Evolutionary conservation across 2,329 filamentous ascomycete genomes (phyloP), one percentile per base, ranked within the genome.

Genomic region (Polychaeton citri): DNA sequence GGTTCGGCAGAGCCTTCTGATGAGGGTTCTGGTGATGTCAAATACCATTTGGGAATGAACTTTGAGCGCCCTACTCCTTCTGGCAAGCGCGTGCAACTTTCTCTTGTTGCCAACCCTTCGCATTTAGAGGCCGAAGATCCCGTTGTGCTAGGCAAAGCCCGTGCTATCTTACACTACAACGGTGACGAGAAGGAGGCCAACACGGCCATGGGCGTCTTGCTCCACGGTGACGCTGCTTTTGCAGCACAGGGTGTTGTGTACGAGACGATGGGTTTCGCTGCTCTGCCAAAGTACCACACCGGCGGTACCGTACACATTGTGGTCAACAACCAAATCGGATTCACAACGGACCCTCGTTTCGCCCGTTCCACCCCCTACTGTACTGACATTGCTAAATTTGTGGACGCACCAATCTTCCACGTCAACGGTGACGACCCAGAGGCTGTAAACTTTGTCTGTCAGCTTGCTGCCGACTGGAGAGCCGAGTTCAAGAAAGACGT

Each of bases 21-120:
- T 50, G 88, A 98, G 66, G 90, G 90, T 41, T 96, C 90, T 39
- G 90, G 90, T 53, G 90, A 98, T 61, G 90, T 98, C 64, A 98
- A 98, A 66, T 98, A 98, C 68, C 90, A 98, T 68, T 70, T 98
- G 54, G 90, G 90, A 58, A 98, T 98, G 90, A 98, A 98, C 71
- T 98, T 98, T 50, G 90, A 98, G 69, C 85, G 90, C 44, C 90
- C 90, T 37, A 98, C 90, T 7, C 90, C 90, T 40, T 96, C 88
- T 30, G 90, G 90, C 52, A 96, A 96, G 75, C 90, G 90, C 45
- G 90, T 98, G n/a, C 90, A 98, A 68, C 77, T 98, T 37, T 98
- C 90, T 43, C 76, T 98, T 34, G 90, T 98, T 41, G 90, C 90
- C 65, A 98, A 98, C 63, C 90, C 90, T 26, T 98, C 90, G 38